Conservation (phyloP, 495 filamentous ascomycete species). For the Oidiodendron maius region DNA sequence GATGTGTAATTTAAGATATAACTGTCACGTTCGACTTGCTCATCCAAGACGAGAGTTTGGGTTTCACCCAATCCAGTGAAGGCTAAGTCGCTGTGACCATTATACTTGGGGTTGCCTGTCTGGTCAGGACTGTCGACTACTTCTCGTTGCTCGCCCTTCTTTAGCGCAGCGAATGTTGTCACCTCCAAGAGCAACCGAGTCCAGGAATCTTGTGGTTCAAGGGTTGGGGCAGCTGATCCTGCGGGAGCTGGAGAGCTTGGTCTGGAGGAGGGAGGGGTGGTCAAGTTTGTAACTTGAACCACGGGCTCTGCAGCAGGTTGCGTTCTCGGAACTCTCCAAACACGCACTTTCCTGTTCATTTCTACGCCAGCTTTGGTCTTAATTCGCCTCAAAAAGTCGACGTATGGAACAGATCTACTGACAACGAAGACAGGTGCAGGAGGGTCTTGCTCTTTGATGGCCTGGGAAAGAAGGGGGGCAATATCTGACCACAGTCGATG, state of each 20-base stretch:
- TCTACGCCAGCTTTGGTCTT: conserved; percentile 44
- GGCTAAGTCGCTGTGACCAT: conserved; percentile 58
- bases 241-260: conserved; percentile 21
- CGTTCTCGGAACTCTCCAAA: conserved; percentile 47
- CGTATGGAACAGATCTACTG: conserved; percentile 59
- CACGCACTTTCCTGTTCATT: conserved; percentile 12
- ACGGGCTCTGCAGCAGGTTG: conserved; percentile 33
- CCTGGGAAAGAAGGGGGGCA: conserved; percentile 49
- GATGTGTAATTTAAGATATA: conserved; percentile 56
- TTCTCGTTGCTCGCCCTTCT: conserved; percentile 64
- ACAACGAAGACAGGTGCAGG: conserved; percentile 56
- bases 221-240: conserved; percentile 7
- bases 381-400: conserved; percentile 66
- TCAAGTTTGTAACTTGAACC: background rate
- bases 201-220: conserved; percentile 42
- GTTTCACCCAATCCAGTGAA: conserved; percentile 60
- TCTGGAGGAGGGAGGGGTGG: conserved; percentile 21
- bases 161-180: conserved; percentile 60
- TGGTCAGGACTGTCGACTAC: conserved; percentile 63
- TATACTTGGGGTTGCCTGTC: conserved; percentile 71
- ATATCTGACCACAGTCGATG: conserved; percentile 64
- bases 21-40: conserved; percentile 55
- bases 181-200: conserved; percentile 67
- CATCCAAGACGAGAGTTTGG: conserved; percentile 72
- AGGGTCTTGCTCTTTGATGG: conserved; percentile 50